Conservation (phyloP, 2,329 filamentous ascomycete genomes). For the Xylariaceae sp. region DNA sequence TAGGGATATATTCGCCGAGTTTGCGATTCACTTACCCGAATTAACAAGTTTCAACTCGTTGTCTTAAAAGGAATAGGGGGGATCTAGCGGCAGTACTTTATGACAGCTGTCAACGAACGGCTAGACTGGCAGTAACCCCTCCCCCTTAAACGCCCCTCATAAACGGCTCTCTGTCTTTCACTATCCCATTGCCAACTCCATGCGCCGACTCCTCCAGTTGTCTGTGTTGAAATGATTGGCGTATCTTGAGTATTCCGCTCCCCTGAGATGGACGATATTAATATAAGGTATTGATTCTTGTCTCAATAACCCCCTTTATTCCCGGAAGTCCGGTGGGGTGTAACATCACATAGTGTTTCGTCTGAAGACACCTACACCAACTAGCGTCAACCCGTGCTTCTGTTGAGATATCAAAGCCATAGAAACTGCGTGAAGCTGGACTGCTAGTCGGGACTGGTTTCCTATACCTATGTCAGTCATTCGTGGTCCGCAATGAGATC, state of each 20-base stretch:
- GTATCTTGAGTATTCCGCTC: not conserved
- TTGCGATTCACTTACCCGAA: not conserved
- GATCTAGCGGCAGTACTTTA: not conserved
- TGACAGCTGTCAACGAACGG: not conserved
- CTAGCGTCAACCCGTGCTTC: no score
- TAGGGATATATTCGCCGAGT: not conserved
- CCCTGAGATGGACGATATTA: not conserved
- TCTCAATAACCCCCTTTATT: slow-evolving; percentile 2
- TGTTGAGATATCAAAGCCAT: no score
- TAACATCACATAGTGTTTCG: not conserved
- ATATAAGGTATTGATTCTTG: slow-evolving; percentile 2
- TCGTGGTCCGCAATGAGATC: no score
- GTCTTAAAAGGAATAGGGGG: not conserved
- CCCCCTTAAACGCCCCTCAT: not conserved
- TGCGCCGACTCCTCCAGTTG: not conserved
- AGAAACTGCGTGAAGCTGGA: no score
- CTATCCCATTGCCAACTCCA: not conserved
- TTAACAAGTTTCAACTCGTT: not conserved
- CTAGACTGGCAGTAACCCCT: not conserved
- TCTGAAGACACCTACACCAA: no score
- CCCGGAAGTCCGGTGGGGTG: slow-evolving; percentile 26
- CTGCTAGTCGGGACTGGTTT: no score
- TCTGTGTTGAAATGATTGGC: not conserved
- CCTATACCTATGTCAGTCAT: no score
- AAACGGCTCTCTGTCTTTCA: not conserved